A percentile compares a stretch with the other conserved stretches of the same genome.
Evolutionary conservation across 306 rosid species (phyloP).

Genomic region (Quercus suber): DNA sequence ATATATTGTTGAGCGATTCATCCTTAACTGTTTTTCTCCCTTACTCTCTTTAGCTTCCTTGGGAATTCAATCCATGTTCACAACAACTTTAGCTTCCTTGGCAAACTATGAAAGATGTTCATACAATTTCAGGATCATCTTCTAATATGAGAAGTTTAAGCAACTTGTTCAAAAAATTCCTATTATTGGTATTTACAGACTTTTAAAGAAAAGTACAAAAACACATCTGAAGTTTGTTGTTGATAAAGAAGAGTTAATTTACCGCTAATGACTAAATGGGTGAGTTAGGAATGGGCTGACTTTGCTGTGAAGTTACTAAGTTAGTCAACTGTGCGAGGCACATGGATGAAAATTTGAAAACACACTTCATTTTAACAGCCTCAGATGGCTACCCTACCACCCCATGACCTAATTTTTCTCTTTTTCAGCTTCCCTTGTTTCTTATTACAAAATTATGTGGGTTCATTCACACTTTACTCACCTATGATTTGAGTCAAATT

Average conservation of each 20-base stretch:
- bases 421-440: not conserved
- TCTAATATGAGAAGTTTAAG: not conserved
- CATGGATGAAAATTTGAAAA: not conserved
- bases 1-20: too few species aligned
- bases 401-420: not conserved
- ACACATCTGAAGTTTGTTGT: too few species aligned
- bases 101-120: too few species aligned
- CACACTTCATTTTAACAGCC: conserved; percentile 1
- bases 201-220: too few species aligned
- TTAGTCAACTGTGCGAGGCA: not conserved
- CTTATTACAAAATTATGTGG: not conserved
- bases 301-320: not conserved
- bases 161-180: not conserved
- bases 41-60: not conserved
- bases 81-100: too few species aligned
- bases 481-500: too few species aligned
- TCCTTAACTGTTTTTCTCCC: too few species aligned
- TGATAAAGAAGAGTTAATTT: not conserved
- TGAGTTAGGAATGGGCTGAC: not conserved
- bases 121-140: too few species aligned
- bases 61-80: too few species aligned
- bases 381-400: conserved; percentile 5
- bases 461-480: too few species aligned
- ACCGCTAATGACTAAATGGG: not conserved
- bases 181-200: not conserved